phyloP scores from a whole-genome alignment of 2,329 filamentous ascomycete species.

The Leptographium flavum region DNA sequence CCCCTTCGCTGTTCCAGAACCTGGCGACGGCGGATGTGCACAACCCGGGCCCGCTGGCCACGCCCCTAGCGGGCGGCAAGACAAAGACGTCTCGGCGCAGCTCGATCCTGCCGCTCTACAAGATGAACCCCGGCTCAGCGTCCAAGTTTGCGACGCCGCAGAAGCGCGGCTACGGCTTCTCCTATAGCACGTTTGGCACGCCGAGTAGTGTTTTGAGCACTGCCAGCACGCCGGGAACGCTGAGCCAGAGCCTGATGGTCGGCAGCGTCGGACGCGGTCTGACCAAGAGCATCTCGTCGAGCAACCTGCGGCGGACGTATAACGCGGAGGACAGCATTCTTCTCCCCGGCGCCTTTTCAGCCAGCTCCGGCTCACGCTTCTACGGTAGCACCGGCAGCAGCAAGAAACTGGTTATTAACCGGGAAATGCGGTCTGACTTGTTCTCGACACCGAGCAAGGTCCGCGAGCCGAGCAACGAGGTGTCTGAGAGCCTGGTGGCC shows the following conservation, averaged over 20 bases:
- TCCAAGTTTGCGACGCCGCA: slow-evolving; percentile 72
- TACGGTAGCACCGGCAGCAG: slow-evolving; percentile 57
- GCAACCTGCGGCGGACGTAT: slow-evolving; percentile 69
- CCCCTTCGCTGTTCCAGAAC: slow-evolving; percentile 69
- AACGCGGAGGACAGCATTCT: slow-evolving; percentile 76
- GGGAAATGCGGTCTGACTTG: slow-evolving; percentile 62
- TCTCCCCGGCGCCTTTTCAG: slow-evolving; percentile 70
- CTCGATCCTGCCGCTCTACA: slow-evolving; percentile 73
- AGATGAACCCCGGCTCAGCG: slow-evolving; percentile 67
- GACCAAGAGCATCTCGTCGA: slow-evolving; percentile 78
- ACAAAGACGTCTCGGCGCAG: slow-evolving; percentile 57
- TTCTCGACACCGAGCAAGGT: slow-evolving; percentile 47
- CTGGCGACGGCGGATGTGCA: slow-evolving; percentile 45
- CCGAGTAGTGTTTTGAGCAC: slow-evolving; percentile 56
- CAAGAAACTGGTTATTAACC: slow-evolving; percentile 88
- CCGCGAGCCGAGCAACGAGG: slow-evolving; percentile 23
- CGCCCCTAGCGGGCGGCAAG: slow-evolving; percentile 65
- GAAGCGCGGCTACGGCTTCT: slow-evolving; percentile 80
- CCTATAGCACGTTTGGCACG: slow-evolving; percentile 81
- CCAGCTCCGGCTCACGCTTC: slow-evolving; percentile 47
- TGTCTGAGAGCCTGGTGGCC: slow-evolving; percentile 18
- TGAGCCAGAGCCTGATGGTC: slow-evolving; percentile 51
- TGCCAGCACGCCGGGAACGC: slow-evolving; percentile 50
- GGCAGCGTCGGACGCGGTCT: slow-evolving; percentile 54
- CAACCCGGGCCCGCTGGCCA: slow-evolving; percentile 82